Conservation (phyloP, 257 asterid species). For the Catharanthus roseus region DNA sequence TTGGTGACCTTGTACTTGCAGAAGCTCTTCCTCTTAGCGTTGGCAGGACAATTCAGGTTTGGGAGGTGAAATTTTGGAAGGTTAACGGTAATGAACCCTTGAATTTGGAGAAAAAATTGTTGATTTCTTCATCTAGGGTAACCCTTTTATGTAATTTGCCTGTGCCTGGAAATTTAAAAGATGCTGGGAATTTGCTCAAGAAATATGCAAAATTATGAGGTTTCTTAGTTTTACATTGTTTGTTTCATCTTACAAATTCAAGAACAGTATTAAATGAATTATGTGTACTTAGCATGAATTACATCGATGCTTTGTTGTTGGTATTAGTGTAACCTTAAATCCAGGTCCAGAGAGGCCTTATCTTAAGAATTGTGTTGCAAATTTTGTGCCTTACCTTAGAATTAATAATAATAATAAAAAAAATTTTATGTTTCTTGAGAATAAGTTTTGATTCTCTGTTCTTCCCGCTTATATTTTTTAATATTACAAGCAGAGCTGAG, state of each 20-base stretch:
- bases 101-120: slow-evolving; percentile 25
- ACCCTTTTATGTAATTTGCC: slow-evolving; percentile 65
- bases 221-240: background rate
- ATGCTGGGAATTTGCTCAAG: slow-evolving; percentile 44
- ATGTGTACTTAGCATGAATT: background rate
- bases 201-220: slow-evolving; percentile 55
- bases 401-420: background rate
- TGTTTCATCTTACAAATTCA: background rate
- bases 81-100: slow-evolving; percentile 13
- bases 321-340: background rate
- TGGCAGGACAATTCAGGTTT: slow-evolving; percentile 77
- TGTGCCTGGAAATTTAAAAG: slow-evolving; percentile 49
- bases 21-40: slow-evolving; percentile 61
- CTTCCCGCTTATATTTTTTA: background rate
- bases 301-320: background rate
- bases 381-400: background rate
- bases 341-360: no score
- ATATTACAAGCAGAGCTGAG: background rate
- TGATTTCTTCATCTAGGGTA: slow-evolving; percentile 71
- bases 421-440: background rate
- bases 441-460: background rate
- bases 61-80: slow-evolving; percentile 73
- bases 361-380: no score
- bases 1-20: slow-evolving; percentile 64
- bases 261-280: background rate